Conservation (phyloP, 176 grass and related monocot genomes). For the Oryza rufipogon region DNA sequence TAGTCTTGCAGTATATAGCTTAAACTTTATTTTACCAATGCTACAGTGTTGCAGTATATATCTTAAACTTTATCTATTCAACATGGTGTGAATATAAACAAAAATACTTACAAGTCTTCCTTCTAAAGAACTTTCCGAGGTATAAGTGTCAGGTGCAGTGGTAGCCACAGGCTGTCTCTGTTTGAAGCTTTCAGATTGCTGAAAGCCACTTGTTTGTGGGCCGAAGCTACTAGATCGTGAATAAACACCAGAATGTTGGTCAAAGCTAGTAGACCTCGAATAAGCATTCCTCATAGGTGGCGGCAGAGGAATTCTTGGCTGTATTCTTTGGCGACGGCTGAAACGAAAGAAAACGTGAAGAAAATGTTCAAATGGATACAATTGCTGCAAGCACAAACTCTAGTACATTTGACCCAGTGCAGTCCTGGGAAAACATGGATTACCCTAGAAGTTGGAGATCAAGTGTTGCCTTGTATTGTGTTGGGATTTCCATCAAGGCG, state of each 20-base stretch:
- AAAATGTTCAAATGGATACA: slow-evolving; percentile 33
- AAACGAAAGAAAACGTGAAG: slow-evolving; percentile 39
- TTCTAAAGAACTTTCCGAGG: slow-evolving; percentile 46
- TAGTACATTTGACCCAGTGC: neutral
- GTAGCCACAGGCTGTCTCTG: slow-evolving; percentile 48
- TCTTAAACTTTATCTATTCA: neutral
- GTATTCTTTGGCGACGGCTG: slow-evolving; percentile 71
- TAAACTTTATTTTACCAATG: neutral
- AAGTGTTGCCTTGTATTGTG: slow-evolving; percentile 93
- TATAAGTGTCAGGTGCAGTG: slow-evolving; percentile 45
- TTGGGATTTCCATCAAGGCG: slow-evolving; percentile 96
- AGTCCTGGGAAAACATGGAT: slow-evolving; percentile 7
- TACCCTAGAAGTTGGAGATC: slow-evolving; percentile 97
- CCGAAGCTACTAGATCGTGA: slow-evolving; percentile 76
- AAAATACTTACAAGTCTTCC: slow-evolving; percentile 60
- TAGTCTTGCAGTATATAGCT: neutral
- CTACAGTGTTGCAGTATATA: neutral
- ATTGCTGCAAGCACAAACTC: slow-evolving; percentile 3
- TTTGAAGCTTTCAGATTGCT: slow-evolving; percentile 52
- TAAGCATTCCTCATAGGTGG: slow-evolving; percentile 63
- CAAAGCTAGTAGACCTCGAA: slow-evolving; percentile 79
- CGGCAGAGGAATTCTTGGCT: slow-evolving; percentile 64
- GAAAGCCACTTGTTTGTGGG: slow-evolving; percentile 51
- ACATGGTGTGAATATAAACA: slow-evolving; percentile 1
- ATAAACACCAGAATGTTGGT: slow-evolving; percentile 63